These are phyloP conservation scores for Vanrija humicola DNA, from an alignment of 1,284 basidiomycete species.

Conservation along the genomic window DNA sequence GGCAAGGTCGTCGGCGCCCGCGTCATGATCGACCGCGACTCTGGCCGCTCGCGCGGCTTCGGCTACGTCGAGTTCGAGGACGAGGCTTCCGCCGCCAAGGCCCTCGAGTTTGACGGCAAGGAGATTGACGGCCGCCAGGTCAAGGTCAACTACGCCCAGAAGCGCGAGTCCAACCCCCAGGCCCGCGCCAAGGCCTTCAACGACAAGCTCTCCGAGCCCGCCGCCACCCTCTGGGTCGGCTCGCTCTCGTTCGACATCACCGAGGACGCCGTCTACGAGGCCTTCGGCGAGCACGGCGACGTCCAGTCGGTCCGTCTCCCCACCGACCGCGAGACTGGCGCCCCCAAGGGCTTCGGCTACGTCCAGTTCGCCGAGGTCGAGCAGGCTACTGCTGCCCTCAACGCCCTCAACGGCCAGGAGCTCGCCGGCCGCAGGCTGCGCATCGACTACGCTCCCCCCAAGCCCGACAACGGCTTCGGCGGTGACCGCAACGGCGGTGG, in stretches of 20 bases:
- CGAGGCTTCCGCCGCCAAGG: constrained; percentile 66
- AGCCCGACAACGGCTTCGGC: constrained; percentile 53
- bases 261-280: constrained; percentile 86
- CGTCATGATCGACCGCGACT: constrained; percentile 86
- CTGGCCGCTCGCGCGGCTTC: constrained; percentile 84
- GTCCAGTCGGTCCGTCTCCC: constrained; percentile 86
- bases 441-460: constrained; percentile 85
- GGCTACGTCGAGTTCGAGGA: constrained; percentile 86
- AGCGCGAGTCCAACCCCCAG: constrained; percentile 59
- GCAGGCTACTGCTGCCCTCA: constrained; percentile 75
- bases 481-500: constrained; percentile 49
- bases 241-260: constrained; percentile 77
- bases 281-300: constrained; percentile 84
- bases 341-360: constrained; percentile 94
- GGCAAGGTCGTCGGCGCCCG: constrained; percentile 83
- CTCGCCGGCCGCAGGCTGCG: constrained; percentile 78
- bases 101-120: constrained; percentile 67
- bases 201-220: constrained; percentile 67
- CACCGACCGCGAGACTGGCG: constrained; percentile 86
- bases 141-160: constrained; percentile 72
- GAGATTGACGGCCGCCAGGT: constrained; percentile 90
- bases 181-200: constrained; percentile 73
- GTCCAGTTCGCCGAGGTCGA: constrained; percentile 85
- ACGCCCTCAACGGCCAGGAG: constrained; percentile 64
- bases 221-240: constrained; percentile 80